Evolutionary conservation across 306 rosid genomes (phyloP).

Genomic region (Carpinus fangiana): DNA sequence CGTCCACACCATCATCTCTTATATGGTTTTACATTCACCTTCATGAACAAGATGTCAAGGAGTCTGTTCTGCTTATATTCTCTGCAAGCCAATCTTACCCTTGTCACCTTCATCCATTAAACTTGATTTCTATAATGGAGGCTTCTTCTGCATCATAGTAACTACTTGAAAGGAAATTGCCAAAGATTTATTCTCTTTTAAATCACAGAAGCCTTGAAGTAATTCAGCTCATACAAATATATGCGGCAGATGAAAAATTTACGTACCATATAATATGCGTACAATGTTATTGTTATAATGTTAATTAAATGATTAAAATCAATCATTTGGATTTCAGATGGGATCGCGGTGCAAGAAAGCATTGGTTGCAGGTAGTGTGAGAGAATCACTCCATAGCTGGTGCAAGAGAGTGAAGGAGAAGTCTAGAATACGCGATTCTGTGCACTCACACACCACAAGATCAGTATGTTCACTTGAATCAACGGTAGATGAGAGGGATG

Average conservation of each 20-base stretch:
- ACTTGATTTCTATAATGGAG: not conserved
- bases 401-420: conserved; percentile 91
- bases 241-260: not conserved
- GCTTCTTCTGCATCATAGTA: not conserved
- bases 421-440: conserved; percentile 61
- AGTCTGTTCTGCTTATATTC: not conserved
- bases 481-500: conserved; percentile 70
- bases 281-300: too few relatives aligned
- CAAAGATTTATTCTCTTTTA: too few relatives aligned
- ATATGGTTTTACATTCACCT: not conserved
- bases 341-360: conserved; percentile 87
- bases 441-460: conserved; percentile 59
- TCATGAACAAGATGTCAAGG: not conserved
- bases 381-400: conserved; percentile 96
- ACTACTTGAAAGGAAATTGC: too few relatives aligned
- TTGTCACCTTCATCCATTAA: not conserved
- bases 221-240: not conserved
- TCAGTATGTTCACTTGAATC: conserved; percentile 84
- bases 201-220: not conserved
- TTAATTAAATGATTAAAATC: too few relatives aligned
- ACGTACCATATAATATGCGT: not conserved
- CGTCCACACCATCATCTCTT: not conserved
- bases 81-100: not conserved
- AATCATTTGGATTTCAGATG: conserved; percentile 50
- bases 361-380: conserved; percentile 76